These are phyloP conservation scores for Candida nitratophila DNA, from an alignment of 805 yeast genomes.

Conservation along the genomic window DNA sequence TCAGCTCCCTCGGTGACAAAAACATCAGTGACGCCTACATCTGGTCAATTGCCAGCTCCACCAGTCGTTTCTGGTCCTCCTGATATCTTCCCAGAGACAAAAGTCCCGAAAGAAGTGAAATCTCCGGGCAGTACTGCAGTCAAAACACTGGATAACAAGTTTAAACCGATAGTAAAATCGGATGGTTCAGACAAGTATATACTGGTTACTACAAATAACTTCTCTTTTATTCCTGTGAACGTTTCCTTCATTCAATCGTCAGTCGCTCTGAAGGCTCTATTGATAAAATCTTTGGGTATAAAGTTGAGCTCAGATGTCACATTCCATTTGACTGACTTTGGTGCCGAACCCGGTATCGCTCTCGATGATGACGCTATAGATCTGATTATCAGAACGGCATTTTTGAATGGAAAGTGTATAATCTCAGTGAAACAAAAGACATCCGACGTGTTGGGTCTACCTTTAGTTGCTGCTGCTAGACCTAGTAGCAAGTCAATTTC, in stretches of 20 bases:
- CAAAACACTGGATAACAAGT: slow-evolving; percentile 27
- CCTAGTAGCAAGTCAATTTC: not conserved
- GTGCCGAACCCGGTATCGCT: slow-evolving; percentile 49
- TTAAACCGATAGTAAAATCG: slow-evolving; percentile 28
- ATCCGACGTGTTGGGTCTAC: not conserved
- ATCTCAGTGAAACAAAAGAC: slow-evolving; percentile 10
- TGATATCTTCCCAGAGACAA: too few relatives aligned
- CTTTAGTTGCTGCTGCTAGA: not conserved
- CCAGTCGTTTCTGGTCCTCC: not conserved
- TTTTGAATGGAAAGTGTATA: slow-evolving; percentile 21
- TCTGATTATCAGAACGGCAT: slow-evolving; percentile 26
- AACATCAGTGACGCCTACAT: slow-evolving; percentile 1
- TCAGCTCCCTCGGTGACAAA: slow-evolving; percentile 1
- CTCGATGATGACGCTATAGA: slow-evolving; percentile 43
- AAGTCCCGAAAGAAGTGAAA: too few relatives aligned
- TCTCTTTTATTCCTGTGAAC: slow-evolving; percentile 43
- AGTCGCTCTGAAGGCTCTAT: slow-evolving; percentile 30
- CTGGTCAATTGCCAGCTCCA: not conserved
- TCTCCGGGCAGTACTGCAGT: not conserved
- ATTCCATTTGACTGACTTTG: slow-evolving; percentile 64
- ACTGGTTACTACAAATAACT: slow-evolving; percentile 60
- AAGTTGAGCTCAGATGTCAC: slow-evolving; percentile 27
- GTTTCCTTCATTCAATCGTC: slow-evolving; percentile 23
- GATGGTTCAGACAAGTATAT: slow-evolving; percentile 31
- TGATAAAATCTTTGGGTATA: slow-evolving; percentile 32